Base-by-base conservation (phyloP, 345 rosid genomes). In the Passiflora organensis region DNA sequence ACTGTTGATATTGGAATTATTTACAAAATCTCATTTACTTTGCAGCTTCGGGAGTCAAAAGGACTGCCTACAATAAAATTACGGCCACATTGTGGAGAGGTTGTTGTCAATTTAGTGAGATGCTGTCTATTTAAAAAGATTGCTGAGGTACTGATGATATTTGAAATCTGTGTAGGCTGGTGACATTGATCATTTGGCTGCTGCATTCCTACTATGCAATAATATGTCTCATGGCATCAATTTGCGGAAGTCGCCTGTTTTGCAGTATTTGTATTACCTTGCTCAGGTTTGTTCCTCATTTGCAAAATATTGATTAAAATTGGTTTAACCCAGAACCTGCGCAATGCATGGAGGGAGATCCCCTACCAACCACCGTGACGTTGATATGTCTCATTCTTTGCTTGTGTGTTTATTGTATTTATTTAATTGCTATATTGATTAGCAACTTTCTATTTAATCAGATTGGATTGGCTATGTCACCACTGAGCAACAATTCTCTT, bases 41-140 rank as follows among this genome's bases (percentile, higher is more conserved):
- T 62, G 10, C 76, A 80, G 85, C 82, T 80, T 62, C 78, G 82
- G 41, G 84, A 80, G 49, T 80, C 81, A 42, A 80, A 80, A 63
- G 85, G 85, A 53, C 13, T 80, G 70, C 63, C 74, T 28, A 80
- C 82, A 43, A 80, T 80, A 41, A 80, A 80, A 62, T 63, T 80
- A 34, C 82, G 82, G 17, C 80, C 82, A 56, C 85, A 77, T 15
- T 74, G 80, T 62, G 85, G 85, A 25, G 85, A 80, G 85, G 85
- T 76, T 57, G 48, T 28, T 51, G 18, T 50, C 56, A n/a, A 23
- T 41, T 23, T 41, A 25, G 42, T 42, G 34, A 28, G 3, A 3
- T 28, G 34, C 8, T 28, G 8, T 28, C 34, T 28, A 28, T 8
- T 28, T 28, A 28, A 3, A 2, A 28, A 28, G 34, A 51, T 60